Conservation (phyloP, 148 eudicot species). For the Simmondsia chinensis region DNA sequence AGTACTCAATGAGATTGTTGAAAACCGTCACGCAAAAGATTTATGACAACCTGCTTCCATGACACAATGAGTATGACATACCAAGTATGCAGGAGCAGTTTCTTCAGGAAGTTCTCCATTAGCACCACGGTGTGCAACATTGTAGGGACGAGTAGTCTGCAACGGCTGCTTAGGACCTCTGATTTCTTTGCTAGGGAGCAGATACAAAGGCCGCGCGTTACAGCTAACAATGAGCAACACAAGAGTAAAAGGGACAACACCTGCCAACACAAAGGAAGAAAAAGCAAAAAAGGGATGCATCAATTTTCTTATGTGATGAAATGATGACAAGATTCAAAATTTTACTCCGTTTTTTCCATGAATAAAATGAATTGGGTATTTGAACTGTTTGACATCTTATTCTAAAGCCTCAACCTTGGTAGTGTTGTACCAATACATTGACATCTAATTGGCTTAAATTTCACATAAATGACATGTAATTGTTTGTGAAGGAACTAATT, state of each 20-base stretch:
- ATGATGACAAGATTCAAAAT: too few species aligned
- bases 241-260: constrained; percentile 40
- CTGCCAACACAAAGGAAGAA: too few species aligned
- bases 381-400: too few species aligned
- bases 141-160: constrained; percentile 78
- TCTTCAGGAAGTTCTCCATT: constrained; percentile 98
- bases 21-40: not conserved
- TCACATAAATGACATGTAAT: too few species aligned
- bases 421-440: too few species aligned
- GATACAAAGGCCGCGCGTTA: constrained; percentile 62
- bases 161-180: constrained; percentile 47
- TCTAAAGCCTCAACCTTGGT: too few species aligned
- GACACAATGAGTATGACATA: constrained; percentile 18
- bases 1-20: not conserved
- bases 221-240: constrained; percentile 50
- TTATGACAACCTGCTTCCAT: not conserved
- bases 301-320: too few species aligned
- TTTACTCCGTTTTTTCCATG: too few species aligned
- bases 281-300: too few species aligned
- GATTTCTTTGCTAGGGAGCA: constrained; percentile 53
- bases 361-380: too few species aligned
- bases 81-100: constrained; percentile 80
- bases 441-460: too few species aligned
- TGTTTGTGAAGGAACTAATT: too few species aligned
- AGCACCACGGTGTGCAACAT: constrained; percentile 92